A percentile compares a stretch with the other conserved stretches of the same genome.
Evolutionary conservation across 768 basidiomycete species (phyloP).

Genomic region (button mushroom (Agaricus bisporus)): DNA sequence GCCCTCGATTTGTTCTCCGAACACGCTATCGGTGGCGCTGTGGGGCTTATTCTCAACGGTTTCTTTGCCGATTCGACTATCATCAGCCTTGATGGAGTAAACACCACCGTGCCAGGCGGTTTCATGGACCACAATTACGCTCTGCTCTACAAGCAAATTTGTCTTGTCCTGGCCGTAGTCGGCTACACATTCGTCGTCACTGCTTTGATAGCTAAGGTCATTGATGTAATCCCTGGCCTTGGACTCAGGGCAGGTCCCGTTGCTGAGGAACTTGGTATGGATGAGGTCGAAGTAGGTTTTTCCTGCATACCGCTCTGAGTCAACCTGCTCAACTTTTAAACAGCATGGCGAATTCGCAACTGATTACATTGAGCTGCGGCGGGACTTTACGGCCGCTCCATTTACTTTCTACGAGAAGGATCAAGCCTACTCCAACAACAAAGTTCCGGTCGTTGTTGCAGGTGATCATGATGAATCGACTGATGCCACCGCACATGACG

Average conservation of each 20-base stretch:
- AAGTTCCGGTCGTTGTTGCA: conserved; percentile 21
- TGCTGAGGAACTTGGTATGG: conserved; percentile 59
- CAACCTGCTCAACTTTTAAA: not conserved
- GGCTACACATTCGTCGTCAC: conserved; percentile 59
- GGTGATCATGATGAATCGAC: conserved; percentile 34
- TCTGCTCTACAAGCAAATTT: conserved; percentile 75
- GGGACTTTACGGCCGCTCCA: conserved; percentile 53
- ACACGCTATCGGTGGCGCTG: conserved; percentile 80
- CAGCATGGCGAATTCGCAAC: conserved; percentile 67
- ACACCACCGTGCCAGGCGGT: conserved; percentile 45
- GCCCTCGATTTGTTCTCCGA: conserved; percentile 90
- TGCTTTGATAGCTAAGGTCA: conserved; percentile 48
- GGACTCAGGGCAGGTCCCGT: conserved; percentile 46
- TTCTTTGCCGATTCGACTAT: conserved; percentile 67
- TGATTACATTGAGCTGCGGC: conserved; percentile 64
- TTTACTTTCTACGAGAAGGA: conserved; percentile 24
- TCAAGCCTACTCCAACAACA: not conserved
- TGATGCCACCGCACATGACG: conserved; percentile 20
- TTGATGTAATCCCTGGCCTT: conserved; percentile 56
- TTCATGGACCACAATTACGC: conserved; percentile 76
- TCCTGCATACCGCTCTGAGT: not conserved
- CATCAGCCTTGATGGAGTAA: conserved; percentile 65
- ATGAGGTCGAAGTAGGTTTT: conserved; percentile 58
- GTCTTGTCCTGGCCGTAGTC: conserved; percentile 52
- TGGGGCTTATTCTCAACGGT: conserved; percentile 67